Base-by-base conservation (phyloP, 2,329 filamentous ascomycete species). In the Onygenales sp. region DNA sequence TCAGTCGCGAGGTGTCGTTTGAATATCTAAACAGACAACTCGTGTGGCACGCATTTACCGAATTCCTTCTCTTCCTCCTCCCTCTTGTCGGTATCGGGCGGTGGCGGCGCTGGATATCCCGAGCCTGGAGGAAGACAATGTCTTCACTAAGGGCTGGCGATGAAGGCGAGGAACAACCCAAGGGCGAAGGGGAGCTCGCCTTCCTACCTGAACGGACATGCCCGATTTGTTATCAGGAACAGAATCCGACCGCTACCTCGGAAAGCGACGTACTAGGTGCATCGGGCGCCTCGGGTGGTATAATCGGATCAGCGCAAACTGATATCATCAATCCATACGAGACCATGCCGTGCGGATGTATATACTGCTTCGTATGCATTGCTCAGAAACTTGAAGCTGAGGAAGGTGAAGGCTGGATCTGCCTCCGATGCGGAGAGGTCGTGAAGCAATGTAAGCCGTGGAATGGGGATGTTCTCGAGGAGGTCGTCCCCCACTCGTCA, bases 41-140 rank as follows among this genome's bases (percentile, higher is more conserved):
- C 9, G 93, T 98, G 39, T 98, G 93, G 93, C 93, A 98, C 71
- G 93, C 93, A n/a, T 95, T 98, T 64, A 98, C 93, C 31, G 93
- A 98, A 68, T 98, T 98, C 63, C 77, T 98, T n/a, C 80, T 98
- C 34, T 98, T 97, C 68, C 81, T 97, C 14, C 78, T 98, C n/a
- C 93, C 93, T 0, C 79, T 98, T n/a, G 87, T 98, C 42, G 93
- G 93, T 50, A 92, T 98, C 61, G 86, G 87, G 63, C 82, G 90
- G 59, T 98, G 93, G 93, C 82, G 89, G 54, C 81, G 91, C 59
- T 95, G 92, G 86, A 75, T 96, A n/a, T 78, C 81, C 17, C 81
- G 90, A 57, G 83, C 85, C n/a, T 95, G 90, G 88, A 83, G 87
- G 61, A 90, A 85, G 68, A 84, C 87, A 1, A 86, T 86, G 62